A percentile compares a stretch with the other conserved stretches of the same genome.
Evolutionary conservation across 1,139 yeast species (phyloP).

Genomic region (Scheffersomyces illinoinensis): DNA sequence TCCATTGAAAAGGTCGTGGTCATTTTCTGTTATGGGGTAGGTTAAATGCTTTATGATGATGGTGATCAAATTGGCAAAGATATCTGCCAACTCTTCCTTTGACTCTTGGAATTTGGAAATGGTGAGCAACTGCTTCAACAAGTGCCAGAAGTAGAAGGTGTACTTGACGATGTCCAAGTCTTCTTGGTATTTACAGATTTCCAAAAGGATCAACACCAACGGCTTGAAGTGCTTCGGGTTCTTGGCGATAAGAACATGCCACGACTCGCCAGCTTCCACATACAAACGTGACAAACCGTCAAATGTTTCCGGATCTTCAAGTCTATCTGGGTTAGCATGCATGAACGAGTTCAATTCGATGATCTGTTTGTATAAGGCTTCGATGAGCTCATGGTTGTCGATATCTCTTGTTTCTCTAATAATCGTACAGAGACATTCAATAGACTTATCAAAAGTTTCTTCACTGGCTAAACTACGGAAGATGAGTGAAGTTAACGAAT

Average conservation of each 20-base stretch:
- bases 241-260: slow-evolving; percentile 86
- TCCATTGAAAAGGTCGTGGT: slow-evolving; percentile 50
- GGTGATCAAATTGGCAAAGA: slow-evolving; percentile 63
- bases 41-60: slow-evolving; percentile 72
- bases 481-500: slow-evolving; percentile 63
- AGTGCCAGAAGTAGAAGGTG: slow-evolving; percentile 92
- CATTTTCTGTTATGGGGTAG: slow-evolving; percentile 61
- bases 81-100: slow-evolving; percentile 54
- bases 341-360: slow-evolving; percentile 58
- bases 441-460: slow-evolving; percentile 79
- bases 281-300: slow-evolving; percentile 75
- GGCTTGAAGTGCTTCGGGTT: slow-evolving; percentile 71
- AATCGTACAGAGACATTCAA: slow-evolving; percentile 81
- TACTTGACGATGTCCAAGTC: slow-evolving; percentile 89
- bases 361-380: slow-evolving; percentile 68
- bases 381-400: slow-evolving; percentile 58
- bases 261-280: slow-evolving; percentile 92
- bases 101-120: slow-evolving; percentile 65
- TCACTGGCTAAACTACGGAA: slow-evolving; percentile 67
- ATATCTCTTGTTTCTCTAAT: slow-evolving; percentile 81
- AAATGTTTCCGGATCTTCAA: slow-evolving; percentile 70
- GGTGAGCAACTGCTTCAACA: slow-evolving; percentile 70
- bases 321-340: slow-evolving; percentile 24
- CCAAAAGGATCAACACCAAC: slow-evolving; percentile 72
- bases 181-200: slow-evolving; percentile 61